phyloP scores from a whole-genome alignment of 208 protist genomes.

The Leishmania amazonensis region DNA sequence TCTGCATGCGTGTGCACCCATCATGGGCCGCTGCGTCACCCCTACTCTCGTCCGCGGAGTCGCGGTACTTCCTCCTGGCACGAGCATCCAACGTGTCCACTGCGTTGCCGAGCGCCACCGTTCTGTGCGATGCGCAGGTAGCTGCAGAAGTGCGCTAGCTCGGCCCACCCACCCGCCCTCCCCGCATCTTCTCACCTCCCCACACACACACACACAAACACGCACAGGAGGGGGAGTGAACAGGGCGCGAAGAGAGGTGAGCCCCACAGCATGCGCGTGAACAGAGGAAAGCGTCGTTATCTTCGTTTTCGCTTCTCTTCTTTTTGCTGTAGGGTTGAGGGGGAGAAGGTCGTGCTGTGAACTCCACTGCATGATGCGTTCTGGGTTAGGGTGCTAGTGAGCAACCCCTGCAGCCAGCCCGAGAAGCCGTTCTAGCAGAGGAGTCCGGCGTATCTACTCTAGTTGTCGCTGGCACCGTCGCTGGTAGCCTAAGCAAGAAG shows the following conservation, averaged over 20 bases:
- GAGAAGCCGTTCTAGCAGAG: background rate
- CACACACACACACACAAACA: background rate
- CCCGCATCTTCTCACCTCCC: background rate
- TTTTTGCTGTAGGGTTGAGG: background rate
- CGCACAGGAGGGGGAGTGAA: background rate
- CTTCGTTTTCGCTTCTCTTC: background rate
- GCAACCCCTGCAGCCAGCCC: background rate
- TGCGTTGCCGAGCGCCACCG: background rate
- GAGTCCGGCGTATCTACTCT: background rate
- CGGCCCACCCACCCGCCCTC: background rate
- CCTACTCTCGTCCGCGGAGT: background rate
- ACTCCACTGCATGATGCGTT: no score
- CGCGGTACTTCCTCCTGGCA: background rate
- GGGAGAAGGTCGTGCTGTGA: background rate
- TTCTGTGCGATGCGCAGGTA: background rate
- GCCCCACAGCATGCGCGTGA: background rate
- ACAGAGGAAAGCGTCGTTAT: background rate
- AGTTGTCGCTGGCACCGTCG: background rate
- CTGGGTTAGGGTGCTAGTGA: background rate
- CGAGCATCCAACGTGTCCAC: background rate
- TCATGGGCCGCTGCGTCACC: background rate
- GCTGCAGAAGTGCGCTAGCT: background rate
- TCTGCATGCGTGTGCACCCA: background rate
- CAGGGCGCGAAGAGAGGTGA: background rate
- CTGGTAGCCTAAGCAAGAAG: background rate